Conservation (phyloP, 257 asterid genomes). For the Handroanthus guayacan region DNA sequence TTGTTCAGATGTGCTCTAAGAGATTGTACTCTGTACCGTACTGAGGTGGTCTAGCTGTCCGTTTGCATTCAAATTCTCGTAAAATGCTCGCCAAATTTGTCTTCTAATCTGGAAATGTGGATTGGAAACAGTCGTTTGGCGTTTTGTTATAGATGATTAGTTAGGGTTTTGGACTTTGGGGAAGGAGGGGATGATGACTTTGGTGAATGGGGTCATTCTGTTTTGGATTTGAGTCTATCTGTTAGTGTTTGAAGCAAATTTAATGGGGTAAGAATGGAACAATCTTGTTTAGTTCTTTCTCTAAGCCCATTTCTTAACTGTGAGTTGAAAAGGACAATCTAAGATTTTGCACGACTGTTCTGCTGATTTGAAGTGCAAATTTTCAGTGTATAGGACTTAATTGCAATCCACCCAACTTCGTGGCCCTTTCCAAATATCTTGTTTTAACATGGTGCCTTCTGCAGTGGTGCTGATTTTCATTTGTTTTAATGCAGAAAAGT, state of each 20-base stretch:
- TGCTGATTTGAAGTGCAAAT: no score
- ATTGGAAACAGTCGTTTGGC: background rate
- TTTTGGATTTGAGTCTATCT: background rate
- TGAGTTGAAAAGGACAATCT: background rate
- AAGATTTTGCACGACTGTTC: background rate
- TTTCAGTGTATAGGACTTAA: no score
- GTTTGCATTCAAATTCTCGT: background rate
- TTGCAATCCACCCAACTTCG: background rate
- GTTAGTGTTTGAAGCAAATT: background rate
- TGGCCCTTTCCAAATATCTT: background rate
- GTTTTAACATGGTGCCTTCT: background rate
- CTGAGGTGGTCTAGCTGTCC: background rate
- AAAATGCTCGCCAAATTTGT: background rate
- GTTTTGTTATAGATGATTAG: background rate
- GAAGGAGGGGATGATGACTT: background rate
- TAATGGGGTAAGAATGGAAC: no score
- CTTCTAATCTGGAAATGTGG: background rate
- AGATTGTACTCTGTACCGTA: background rate
- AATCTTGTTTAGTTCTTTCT: background rate
- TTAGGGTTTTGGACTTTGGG: background rate
- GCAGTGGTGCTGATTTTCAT: slow-evolving; percentile 12
- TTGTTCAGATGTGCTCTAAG: background rate
- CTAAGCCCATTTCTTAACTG: background rate
- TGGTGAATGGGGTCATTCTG: background rate
- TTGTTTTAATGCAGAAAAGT: slow-evolving; percentile 25